Base-by-base conservation (phyloP, 2,329 filamentous ascomycete species). In the Aureobasidium sp. region DNA sequence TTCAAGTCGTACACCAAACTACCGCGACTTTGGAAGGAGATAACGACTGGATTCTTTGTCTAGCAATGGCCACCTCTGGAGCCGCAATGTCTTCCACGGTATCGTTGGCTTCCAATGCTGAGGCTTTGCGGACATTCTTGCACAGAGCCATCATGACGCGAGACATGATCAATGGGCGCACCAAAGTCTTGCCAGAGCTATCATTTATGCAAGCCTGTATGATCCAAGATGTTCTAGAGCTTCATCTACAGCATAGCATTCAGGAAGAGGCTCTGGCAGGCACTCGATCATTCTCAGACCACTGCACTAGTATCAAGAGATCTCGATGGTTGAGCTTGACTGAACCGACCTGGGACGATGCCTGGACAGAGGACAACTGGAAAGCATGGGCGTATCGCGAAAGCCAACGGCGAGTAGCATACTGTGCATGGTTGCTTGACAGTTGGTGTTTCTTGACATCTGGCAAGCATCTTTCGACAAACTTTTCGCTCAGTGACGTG, bases 341-440 rank as follows among this genome's bases (percentile, higher is more conserved):
- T 18, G 58, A 61, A 25, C 43, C 45, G 8, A 13, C 25, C 6
- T 50, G 58, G 58, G 45, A 61, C 23, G 33, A 16, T 20, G 51
- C 47, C 7, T 61, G 58, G 58, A 60, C 33, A 20, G 58, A 61
- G 51, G 58, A 40, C 4, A 18, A 43, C 10, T 61, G 58, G 58
- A 61, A 31, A 42, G 58, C 45, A n/a, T 61, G 58, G 58, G 33
- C 36, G 13, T 15, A 51, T 29, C 58, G 58, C 25, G 58, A 61
- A 25, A 51, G 58, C 16, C 58, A 61, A 36, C 58, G 58, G 9
- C 50, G 58, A 40, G 58, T 61, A 23, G 58, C 58, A 29, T 61
- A 61, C 13, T 61, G 58, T 61, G 58, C 58, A 29, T 61, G 58
- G 58, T 45, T 50, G 23, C 45, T 61, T 25, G 58, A 61, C 23